Evolutionary conservation across 495 filamentous ascomycete species (phyloP).

Genomic region (Talaromyces wortmannii): DNA sequence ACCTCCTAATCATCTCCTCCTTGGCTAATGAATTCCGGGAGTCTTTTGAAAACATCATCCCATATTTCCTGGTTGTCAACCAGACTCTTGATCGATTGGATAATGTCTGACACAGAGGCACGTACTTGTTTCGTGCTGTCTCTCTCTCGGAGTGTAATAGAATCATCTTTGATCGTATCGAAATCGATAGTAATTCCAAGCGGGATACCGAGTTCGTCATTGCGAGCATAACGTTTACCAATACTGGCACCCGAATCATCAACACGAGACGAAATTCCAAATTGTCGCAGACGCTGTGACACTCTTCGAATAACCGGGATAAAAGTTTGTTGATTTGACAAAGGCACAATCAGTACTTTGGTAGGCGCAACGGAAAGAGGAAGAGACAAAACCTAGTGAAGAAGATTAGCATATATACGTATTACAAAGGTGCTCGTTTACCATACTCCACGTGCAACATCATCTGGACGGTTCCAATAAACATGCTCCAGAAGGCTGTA

Average conservation of each 20-base stretch:
- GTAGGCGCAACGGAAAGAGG: constrained; percentile 65
- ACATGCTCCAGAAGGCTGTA: constrained; percentile 73
- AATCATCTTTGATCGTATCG: constrained; percentile 64
- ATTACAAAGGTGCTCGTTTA: not conserved
- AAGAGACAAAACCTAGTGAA: constrained; percentile 54
- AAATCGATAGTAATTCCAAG: constrained; percentile 70
- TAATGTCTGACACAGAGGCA: constrained; percentile 53
- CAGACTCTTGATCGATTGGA: constrained; percentile 54
- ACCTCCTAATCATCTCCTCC: constrained; percentile 10
- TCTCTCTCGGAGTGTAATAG: constrained; percentile 65
- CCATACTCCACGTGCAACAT: constrained; percentile 57
- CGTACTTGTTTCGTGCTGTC: constrained; percentile 69
- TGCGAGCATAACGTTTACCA: constrained; percentile 67
- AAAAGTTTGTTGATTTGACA: constrained; percentile 58
- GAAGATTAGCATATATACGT: not conserved
- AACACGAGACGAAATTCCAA: constrained; percentile 56
- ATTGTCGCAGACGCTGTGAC: constrained; percentile 49
- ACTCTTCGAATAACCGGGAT: constrained; percentile 48
- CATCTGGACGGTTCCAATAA: constrained; percentile 64
- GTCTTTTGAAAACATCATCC: constrained; percentile 49
- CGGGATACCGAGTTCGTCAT: constrained; percentile 68
- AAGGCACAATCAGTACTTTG: constrained; percentile 69
- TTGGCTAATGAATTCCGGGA: constrained; percentile 55
- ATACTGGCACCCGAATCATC: constrained; percentile 65
- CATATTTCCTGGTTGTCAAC: constrained; percentile 54